phyloP scores from a whole-genome alignment of 2,329 filamentous ascomycete species.

The Aureobasidium lini region DNA sequence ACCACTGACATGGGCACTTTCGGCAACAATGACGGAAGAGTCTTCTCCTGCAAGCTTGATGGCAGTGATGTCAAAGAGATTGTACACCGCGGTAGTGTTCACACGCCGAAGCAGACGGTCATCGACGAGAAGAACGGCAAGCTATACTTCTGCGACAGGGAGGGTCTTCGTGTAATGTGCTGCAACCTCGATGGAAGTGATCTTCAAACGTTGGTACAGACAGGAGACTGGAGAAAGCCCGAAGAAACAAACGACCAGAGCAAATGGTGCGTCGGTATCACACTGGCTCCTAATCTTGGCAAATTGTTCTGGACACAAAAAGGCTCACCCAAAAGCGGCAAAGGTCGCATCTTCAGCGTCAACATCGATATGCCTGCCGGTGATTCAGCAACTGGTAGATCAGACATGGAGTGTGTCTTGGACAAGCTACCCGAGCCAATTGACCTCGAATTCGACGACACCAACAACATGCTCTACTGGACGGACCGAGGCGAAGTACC shows the following conservation, averaged over 20 bases:
- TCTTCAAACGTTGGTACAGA: constrained; percentile 33
- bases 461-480: constrained; percentile 46
- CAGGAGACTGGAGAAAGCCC: constrained; percentile 31
- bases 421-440: constrained; percentile 48
- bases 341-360: constrained; percentile 49
- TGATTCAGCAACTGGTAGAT: constrained; percentile 27
- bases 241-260: constrained; percentile 22
- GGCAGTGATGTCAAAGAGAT: constrained; percentile 29
- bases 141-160: constrained; percentile 39
- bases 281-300: constrained; percentile 35
- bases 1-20: constrained; percentile 25
- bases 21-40: constrained; percentile 15
- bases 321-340: constrained; percentile 43
- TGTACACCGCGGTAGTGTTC: constrained; percentile 36
- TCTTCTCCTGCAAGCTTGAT: constrained; percentile 28
- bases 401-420: constrained; percentile 39
- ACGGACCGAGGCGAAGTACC: constrained; percentile 53
- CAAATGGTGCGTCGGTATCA: constrained; percentile 51
- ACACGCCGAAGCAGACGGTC: constrained; percentile 43
- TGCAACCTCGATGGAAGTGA: constrained; percentile 29
- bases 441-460: constrained; percentile 49
- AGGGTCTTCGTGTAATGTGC: constrained; percentile 32
- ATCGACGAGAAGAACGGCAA: constrained; percentile 24
- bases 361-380: constrained; percentile 34
- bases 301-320: constrained; percentile 55